Base-by-base conservation (phyloP, 306 rosid genomes). In the Vigna angularis region DNA sequence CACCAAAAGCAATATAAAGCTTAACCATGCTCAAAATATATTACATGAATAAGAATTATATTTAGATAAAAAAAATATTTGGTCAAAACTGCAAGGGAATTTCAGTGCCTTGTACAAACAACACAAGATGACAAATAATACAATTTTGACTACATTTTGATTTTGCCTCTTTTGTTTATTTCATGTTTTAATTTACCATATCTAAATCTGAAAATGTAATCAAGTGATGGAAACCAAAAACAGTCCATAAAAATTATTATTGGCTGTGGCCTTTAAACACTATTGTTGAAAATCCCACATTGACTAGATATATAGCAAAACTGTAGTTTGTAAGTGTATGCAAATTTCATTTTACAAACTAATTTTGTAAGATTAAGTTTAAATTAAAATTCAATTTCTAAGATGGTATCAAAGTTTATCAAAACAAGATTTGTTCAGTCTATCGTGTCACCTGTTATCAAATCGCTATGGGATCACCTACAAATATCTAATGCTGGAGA, bases 211-310 rank as follows among this genome's bases (percentile, higher is more conserved):
- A 36, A 36, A 36, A 36, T 36, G 9, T 6, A 1, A 68, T 34
- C 7, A 45, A 63, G 73, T 57, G 49, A 47, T 30, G 70, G 24
- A 53, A 75, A 62, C 53, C 12, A 56, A 42, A n/a, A 28, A 44
- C 3, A 17, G 36, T 40, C 32, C 56, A 47, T 16, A 50, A 71
- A n/a, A 47, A 66, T 49, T 59, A 45, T 57, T 26, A 38, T 34
- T 32, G 0, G 45, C 11, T 7, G 11, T 40, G 11, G 45, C 45
- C 2, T 40, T 40, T 11, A 8, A 40, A 8, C 45, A 40, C 11
- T 40, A 36, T 6, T 36, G 42, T 36, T 6, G 9, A 36, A 36
- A 1, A 6, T 7, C 9, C 9, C 9, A 36, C 42, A 36, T 36
- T 36, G 42, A 36, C 9, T 36, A 36, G 42, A 7, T 36, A 36